phyloP scores from a whole-genome alignment of 75 land plant genomes.

The Pinus taeda region DNA sequence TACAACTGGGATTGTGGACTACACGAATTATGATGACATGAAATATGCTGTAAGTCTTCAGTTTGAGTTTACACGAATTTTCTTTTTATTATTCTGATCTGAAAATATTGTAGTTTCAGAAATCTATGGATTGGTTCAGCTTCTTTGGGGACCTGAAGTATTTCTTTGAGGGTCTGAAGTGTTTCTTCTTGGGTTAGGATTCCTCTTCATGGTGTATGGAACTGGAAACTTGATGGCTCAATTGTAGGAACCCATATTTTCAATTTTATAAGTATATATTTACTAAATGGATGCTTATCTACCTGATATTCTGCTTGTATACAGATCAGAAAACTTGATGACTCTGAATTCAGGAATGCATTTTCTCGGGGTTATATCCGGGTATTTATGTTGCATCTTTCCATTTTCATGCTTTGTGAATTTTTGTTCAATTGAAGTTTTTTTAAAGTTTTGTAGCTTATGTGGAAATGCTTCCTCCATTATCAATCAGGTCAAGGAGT shows the following conservation, averaged over 20 bases:
- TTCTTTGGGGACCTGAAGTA: neutral
- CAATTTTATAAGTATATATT: too few relatives aligned
- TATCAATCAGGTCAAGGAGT: slow-evolving; percentile 46
- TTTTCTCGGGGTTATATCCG: slow-evolving; percentile 57
- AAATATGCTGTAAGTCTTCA: slow-evolving; percentile 60
- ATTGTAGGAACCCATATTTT: too few relatives aligned
- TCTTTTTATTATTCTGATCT: neutral
- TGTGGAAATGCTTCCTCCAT: neutral
- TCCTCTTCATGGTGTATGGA: too few relatives aligned
- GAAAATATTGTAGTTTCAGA: neutral
- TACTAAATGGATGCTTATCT: neutral
- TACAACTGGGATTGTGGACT: slow-evolving; percentile 76
- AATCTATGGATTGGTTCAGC: neutral
- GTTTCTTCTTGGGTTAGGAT: too few relatives aligned
- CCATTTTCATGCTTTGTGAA: neutral
- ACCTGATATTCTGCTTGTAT: neutral
- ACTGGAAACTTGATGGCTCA: too few relatives aligned
- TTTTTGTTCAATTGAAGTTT: neutral
- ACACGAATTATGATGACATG: slow-evolving; percentile 83
- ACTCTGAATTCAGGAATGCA: slow-evolving; percentile 79
- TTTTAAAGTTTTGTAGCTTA: neutral
- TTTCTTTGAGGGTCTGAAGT: neutral
- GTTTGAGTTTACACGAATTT: neutral
- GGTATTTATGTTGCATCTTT: slow-evolving; percentile 18
- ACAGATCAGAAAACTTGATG: slow-evolving; percentile 83